These are phyloP conservation scores for Knoxdaviesia capensis DNA, from an alignment of 2,329 filamentous ascomycete genomes.

Conservation along the genomic window DNA sequence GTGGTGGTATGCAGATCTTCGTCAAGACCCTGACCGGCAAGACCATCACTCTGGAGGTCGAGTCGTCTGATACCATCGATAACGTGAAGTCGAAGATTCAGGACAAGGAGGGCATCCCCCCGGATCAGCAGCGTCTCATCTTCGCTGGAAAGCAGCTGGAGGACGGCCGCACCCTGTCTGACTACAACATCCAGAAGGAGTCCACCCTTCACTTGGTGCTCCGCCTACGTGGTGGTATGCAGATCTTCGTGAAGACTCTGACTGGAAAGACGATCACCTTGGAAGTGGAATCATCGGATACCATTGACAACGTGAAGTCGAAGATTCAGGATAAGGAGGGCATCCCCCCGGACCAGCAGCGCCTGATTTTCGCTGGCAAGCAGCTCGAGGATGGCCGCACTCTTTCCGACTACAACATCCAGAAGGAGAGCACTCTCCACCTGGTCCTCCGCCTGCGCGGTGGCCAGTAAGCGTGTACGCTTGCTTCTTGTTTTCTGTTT, in stretches of 20 bases:
- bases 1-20: slow-evolving; percentile 48
- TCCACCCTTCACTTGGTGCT: slow-evolving; percentile 71
- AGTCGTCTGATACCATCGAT: slow-evolving; percentile 81
- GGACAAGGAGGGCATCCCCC: slow-evolving; percentile 92
- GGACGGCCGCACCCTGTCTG: slow-evolving; percentile 73
- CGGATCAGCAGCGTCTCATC: slow-evolving; percentile 88
- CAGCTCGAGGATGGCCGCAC: slow-evolving; percentile 85
- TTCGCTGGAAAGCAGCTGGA: slow-evolving; percentile 95
- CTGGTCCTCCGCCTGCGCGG: slow-evolving; percentile 64
- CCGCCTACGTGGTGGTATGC: slow-evolving; percentile 76
- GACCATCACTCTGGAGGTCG: slow-evolving; percentile 82
- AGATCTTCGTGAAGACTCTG: slow-evolving; percentile 72
- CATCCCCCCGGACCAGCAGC: slow-evolving; percentile 87
- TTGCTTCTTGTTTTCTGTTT: neutral
- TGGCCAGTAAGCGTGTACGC: slow-evolving; percentile 18
- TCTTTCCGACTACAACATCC: slow-evolving; percentile 88
- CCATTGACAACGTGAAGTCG: slow-evolving; percentile 83
- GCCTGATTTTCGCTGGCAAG: slow-evolving; percentile 84
- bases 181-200: slow-evolving; percentile 96
- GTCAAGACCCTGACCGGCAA: slow-evolving; percentile 82
- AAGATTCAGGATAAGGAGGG: slow-evolving; percentile 93
- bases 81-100: slow-evolving; percentile 96
- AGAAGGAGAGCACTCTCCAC: slow-evolving; percentile 73
- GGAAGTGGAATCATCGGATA: slow-evolving; percentile 76
- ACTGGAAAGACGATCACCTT: slow-evolving; percentile 90